Evolutionary conservation across 2,329 filamentous ascomycete species (phyloP).

Genomic region (Botryotinia convoluta): DNA sequence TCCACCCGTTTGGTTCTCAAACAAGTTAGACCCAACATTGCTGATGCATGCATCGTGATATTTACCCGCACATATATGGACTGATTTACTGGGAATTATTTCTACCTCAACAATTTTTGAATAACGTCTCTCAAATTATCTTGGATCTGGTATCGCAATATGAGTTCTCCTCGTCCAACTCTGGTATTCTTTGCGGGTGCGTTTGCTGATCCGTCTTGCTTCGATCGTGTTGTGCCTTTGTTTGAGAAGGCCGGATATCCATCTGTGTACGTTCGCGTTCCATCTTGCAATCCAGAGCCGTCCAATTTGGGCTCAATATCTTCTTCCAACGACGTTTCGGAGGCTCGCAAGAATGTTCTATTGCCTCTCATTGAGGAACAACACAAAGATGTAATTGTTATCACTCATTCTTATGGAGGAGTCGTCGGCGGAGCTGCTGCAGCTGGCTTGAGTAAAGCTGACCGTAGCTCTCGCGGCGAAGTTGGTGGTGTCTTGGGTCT

Average conservation of each 20-base stretch:
- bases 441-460: neutral
- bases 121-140: neutral
- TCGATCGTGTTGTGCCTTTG: neutral
- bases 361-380: neutral
- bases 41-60: neutral
- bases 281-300: neutral
- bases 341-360: neutral
- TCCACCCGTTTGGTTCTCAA: neutral
- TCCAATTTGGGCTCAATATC: neutral
- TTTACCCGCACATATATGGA: neutral
- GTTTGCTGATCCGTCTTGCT: neutral
- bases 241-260: neutral
- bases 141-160: neutral
- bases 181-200: neutral
- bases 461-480: neutral
- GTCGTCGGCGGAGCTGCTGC: neutral
- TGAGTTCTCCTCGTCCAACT: neutral
- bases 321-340: neutral
- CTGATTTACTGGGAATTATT: neutral
- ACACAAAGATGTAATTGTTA: neutral
- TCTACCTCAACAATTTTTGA: neutral
- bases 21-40: neutral
- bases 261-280: neutral
- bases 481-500: neutral
- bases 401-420: neutral